phyloP scores from a whole-genome alignment of 2,329 filamentous ascomycete genomes.

The Botrytis fragariae region DNA sequence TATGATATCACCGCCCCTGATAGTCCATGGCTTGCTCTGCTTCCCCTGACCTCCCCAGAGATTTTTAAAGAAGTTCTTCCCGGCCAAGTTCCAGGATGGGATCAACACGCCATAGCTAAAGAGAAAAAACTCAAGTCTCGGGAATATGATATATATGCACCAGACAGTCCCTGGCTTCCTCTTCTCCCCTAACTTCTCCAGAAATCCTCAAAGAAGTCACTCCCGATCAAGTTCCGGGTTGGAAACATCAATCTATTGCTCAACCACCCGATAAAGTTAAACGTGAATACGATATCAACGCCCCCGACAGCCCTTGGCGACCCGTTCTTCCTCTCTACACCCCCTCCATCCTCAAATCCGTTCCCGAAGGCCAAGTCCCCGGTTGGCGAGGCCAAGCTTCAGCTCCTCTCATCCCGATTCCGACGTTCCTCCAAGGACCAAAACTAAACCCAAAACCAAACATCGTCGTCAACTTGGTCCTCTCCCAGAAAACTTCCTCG shows the following conservation, averaged over 20 bases:
- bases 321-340: neutral
- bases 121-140: neutral
- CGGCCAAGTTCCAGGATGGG: constrained; percentile 2
- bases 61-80: neutral
- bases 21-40: neutral
- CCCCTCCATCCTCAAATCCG: neutral
- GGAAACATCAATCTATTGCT: neutral
- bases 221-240: neutral
- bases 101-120: constrained; percentile 8
- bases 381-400: neutral
- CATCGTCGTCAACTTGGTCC: neutral
- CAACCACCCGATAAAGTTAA: neutral
- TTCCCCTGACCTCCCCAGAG: neutral
- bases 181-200: neutral
- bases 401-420: neutral
- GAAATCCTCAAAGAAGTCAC: neutral
- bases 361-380: neutral
- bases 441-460: neutral
- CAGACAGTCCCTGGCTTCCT: neutral
- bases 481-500: constrained; percentile 1
- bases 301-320: neutral
- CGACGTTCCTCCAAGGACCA: neutral
- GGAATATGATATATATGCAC: neutral
- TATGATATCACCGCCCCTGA: neutral
- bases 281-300: neutral